Evolutionary conservation across 2,329 filamentous ascomycete species (phyloP).

Genomic region (Ophiosphaerella narmari): DNA sequence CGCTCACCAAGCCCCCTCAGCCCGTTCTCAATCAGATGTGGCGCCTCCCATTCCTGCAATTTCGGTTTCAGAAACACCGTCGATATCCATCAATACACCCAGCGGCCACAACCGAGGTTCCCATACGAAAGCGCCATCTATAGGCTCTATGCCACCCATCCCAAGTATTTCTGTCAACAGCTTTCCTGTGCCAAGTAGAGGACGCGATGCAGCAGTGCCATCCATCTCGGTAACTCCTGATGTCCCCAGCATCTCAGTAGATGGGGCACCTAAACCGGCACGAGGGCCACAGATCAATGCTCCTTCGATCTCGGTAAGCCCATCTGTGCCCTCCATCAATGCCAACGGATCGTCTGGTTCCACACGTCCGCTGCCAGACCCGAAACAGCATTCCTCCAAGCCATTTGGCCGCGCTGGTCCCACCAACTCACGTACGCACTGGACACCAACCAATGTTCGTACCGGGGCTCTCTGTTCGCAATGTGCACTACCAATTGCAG

Average conservation of each 20-base stretch:
- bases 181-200: constrained; percentile 10
- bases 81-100: neutral
- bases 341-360: constrained; percentile 34
- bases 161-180: constrained; percentile 32
- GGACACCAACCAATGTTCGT: constrained; percentile 52
- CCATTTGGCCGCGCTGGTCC: constrained; percentile 36
- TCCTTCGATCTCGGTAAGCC: constrained; percentile 30
- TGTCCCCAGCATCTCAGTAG: constrained; percentile 38
- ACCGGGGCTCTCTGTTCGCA: constrained; percentile 79
- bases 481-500: constrained; percentile 83
- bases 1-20: constrained; percentile 49
- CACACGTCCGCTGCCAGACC: constrained; percentile 54
- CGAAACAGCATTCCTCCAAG: constrained; percentile 50
- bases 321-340: constrained; percentile 35
- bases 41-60: constrained; percentile 27
- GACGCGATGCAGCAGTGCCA: constrained; percentile 10
- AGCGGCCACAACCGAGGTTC: neutral
- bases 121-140: constrained; percentile 16
- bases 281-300: constrained; percentile 21
- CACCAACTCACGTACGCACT: constrained; percentile 48
- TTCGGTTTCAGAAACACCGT: constrained; percentile 20
- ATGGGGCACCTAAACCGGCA: constrained; percentile 18
- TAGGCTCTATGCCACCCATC: constrained; percentile 23
- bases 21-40: constrained; percentile 32
- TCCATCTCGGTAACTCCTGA: constrained; percentile 23